Evolutionary conservation across 129 eudicot species (phyloP).

Genomic region (Calendula officinalis): DNA sequence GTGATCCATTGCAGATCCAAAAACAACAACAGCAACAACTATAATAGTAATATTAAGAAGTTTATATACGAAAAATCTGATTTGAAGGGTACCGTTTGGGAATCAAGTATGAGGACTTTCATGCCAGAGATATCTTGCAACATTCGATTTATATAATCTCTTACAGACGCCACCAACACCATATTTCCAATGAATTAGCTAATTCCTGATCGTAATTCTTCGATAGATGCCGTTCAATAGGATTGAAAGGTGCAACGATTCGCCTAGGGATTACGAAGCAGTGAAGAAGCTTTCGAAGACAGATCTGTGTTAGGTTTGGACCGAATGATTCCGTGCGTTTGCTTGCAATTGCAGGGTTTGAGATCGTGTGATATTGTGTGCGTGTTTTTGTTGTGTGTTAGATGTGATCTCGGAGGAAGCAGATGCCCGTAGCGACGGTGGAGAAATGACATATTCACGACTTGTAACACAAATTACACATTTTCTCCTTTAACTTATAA

Average conservation of each 20-base stretch:
- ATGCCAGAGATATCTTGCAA: constrained; percentile 92
- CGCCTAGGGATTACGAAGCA: constrained; percentile 11
- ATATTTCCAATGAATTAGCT: constrained; percentile 33
- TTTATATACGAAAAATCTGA: not conserved
- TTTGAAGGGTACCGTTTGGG: constrained; percentile 53
- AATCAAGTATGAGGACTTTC: constrained; percentile 96
- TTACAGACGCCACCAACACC: constrained; percentile 61
- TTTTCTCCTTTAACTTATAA: not conserved
- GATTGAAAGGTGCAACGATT: constrained; percentile 5
- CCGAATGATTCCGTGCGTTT: not conserved
- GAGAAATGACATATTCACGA: not conserved
- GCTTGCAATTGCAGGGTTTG: constrained; percentile 13
- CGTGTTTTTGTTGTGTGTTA: too few species aligned
- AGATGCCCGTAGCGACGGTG: constrained; percentile 15
- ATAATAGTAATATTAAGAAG: not conserved
- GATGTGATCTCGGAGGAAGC: constrained; percentile 21
- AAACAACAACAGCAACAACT: not conserved
- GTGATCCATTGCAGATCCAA: not conserved
- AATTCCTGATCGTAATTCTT: constrained; percentile 16
- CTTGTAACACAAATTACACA: not conserved
- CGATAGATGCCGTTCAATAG: constrained; percentile 18
- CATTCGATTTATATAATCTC: constrained; percentile 87
- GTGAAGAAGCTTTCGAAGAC: not conserved
- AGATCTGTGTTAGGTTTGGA: constrained; percentile 25
- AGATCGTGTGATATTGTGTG: constrained; percentile 14